These are phyloP conservation scores for Hygrophoropsis aurantiaca DNA, from an alignment of 768 basidiomycete species.

Conservation along the genomic window DNA sequence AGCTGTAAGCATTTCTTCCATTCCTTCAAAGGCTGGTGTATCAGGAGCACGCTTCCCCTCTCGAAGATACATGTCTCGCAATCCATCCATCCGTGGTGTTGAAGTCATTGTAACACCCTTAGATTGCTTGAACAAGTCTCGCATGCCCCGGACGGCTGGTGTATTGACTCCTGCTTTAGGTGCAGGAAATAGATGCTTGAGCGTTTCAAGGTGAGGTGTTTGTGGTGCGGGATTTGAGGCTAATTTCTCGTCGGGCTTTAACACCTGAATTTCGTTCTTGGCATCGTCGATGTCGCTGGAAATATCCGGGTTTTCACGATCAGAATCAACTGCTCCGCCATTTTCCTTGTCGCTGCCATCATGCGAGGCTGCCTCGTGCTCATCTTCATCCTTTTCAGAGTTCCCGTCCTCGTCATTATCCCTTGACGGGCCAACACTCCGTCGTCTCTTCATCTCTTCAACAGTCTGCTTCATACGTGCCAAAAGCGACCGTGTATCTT, in stretches of 20 bases:
- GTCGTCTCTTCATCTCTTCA: constrained; percentile 33
- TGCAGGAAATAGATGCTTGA: constrained; percentile 30
- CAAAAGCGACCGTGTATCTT: constrained; percentile 34
- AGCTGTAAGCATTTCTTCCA: constrained; percentile 30
- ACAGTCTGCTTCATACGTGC: constrained; percentile 38
- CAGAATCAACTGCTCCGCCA: too few species aligned
- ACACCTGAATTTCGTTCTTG: too few species aligned
- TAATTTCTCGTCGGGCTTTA: too few species aligned
- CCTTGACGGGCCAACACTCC: constrained; percentile 16
- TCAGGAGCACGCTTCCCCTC: constrained; percentile 14
- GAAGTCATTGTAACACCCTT: constrained; percentile 5
- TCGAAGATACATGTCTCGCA: constrained; percentile 28
- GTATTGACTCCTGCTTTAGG: constrained; percentile 14
- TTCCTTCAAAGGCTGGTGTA: constrained; percentile 25
- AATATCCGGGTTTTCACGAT: constrained; percentile 1
- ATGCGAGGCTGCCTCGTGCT: constrained; percentile 44
- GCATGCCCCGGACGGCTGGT: constrained; percentile 28
- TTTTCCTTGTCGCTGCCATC: constrained; percentile 12
- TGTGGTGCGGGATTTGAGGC: constrained; percentile 9
- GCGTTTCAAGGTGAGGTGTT: constrained; percentile 29
- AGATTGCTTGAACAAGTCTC: constrained; percentile 28
- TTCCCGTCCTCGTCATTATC: constrained; percentile 28
- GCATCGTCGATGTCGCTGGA: not conserved
- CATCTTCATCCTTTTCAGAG: constrained; percentile 44
- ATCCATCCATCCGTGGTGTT: constrained; percentile 36